Percentiles rank a stretch among this genome's conserved stretches.
These are phyloP conservation scores for Ustilago cynodontis DNA, from an alignment of 1,284 basidiomycete species.

Conservation along the genomic window DNA sequence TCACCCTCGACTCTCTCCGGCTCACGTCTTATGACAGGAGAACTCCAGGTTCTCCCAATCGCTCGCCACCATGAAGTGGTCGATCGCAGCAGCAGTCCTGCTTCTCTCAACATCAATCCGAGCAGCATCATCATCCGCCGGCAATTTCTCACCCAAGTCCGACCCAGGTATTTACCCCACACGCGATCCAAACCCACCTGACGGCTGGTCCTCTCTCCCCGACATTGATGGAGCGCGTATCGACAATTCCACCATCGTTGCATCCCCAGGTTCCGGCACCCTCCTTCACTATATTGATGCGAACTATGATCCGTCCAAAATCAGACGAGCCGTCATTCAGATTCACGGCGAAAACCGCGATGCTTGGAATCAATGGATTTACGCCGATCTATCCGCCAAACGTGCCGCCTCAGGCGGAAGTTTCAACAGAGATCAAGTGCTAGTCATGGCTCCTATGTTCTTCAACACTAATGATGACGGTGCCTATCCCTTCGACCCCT, in stretches of 20 bases:
- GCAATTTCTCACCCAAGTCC: slow-evolving; percentile 10
- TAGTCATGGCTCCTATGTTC: slow-evolving; percentile 63
- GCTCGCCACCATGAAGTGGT: slow-evolving; percentile 1
- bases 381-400: slow-evolving; percentile 55
- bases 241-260: slow-evolving; percentile 57
- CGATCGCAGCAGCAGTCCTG: background rate
- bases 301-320: slow-evolving; percentile 44
- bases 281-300: slow-evolving; percentile 58
- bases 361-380: slow-evolving; percentile 65
- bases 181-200: slow-evolving; percentile 24
- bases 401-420: slow-evolving; percentile 43
- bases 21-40: background rate
- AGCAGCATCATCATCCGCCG: background rate
- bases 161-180: slow-evolving; percentile 58
- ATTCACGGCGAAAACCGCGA: slow-evolving; percentile 64
- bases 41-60: background rate
- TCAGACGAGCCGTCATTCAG: slow-evolving; percentile 62
- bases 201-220: slow-evolving; percentile 54
- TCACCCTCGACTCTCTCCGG: too few species aligned
- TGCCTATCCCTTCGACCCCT: slow-evolving; percentile 53
- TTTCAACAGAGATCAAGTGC: slow-evolving; percentile 57
- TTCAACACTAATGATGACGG: slow-evolving; percentile 53
- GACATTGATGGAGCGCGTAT: slow-evolving; percentile 51
- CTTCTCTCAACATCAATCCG: background rate
- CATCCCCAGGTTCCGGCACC: slow-evolving; percentile 35